Conservation (phyloP, 176 grass and related monocot genomes). For the Thalia dealbata region DNA sequence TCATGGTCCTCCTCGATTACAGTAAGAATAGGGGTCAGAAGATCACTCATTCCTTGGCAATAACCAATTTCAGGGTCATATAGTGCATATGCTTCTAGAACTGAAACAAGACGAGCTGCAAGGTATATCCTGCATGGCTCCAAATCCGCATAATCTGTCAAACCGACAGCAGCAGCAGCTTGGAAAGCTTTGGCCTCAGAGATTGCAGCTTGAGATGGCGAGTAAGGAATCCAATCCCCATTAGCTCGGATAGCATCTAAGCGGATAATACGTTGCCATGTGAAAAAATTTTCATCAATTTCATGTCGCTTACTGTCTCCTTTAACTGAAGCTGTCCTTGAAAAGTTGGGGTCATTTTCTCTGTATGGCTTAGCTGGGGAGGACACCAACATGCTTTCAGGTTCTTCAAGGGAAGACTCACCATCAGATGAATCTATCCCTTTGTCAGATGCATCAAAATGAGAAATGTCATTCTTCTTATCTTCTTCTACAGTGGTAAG, state of each 20-base stretch:
- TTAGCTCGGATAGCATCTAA: conserved; percentile 73
- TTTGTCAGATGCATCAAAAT: conserved; percentile 37
- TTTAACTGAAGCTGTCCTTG: conserved; percentile 44
- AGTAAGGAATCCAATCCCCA: conserved; percentile 69
- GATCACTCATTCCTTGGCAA: conserved; percentile 98
- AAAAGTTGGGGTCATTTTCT: conserved; percentile 42
- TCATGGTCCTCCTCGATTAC: conserved; percentile 72
- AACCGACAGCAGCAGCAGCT: conserved; percentile 41
- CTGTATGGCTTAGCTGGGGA: conserved; percentile 40
- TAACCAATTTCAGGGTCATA: conserved; percentile 86
- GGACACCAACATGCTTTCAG: conserved; percentile 31
- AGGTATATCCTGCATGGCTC: conserved; percentile 69
- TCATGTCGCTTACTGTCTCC: conserved; percentile 37
- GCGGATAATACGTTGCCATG: conserved; percentile 94
- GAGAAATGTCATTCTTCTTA: conserved; percentile 17
- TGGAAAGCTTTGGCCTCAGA: conserved; percentile 47
- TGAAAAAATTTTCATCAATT: conserved; percentile 59
- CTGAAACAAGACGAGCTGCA: conserved; percentile 59
- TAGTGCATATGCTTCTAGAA: conserved; percentile 77
- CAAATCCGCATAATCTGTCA: conserved; percentile 69
- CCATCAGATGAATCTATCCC: conserved; percentile 80
- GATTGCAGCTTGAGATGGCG: conserved; percentile 39
- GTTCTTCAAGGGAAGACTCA: conserved; percentile 72
- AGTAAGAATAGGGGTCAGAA: conserved; percentile 73
- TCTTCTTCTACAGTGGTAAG: conserved; percentile 32